Conservation (phyloP, 208 protist genomes). For the Novymonas esmeraldas region DNA sequence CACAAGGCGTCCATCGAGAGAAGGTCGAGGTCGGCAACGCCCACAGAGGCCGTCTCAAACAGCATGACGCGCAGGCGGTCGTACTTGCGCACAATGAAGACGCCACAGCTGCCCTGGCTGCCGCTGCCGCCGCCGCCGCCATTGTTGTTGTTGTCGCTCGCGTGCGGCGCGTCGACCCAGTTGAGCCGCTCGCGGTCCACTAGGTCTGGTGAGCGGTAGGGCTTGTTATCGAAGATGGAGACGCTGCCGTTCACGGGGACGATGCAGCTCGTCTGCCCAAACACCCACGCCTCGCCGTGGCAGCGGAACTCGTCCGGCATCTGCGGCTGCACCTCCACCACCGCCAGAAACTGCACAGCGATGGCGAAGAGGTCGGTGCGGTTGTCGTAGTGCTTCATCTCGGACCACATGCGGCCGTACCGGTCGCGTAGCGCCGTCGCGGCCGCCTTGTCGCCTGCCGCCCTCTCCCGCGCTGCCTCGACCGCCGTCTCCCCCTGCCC, state of each 20-base stretch:
- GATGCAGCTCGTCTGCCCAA: conserved; percentile 28
- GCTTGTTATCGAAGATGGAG: conserved; percentile 37
- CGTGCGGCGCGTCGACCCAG: conserved; percentile 38
- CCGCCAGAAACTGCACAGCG: conserved; percentile 65
- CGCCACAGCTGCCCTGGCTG: conserved; percentile 2
- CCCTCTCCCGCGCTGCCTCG: conserved; percentile 2
- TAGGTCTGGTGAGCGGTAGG: conserved; percentile 59
- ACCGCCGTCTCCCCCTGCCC: conserved; percentile 5
- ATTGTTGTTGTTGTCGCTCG: not conserved
- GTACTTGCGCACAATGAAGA: conserved; percentile 75
- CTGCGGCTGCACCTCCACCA: conserved; percentile 52
- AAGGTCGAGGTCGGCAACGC: conserved; percentile 65
- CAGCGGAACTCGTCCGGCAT: conserved; percentile 71
- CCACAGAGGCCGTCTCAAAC: conserved; percentile 69
- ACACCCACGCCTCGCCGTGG: conserved; percentile 81
- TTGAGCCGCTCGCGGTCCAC: conserved; percentile 43
- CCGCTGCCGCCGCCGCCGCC: conserved; percentile 8
- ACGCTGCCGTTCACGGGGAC: conserved; percentile 19
- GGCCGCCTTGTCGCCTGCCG: not conserved
- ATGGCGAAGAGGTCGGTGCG: conserved; percentile 48
- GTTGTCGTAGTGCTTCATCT: conserved; percentile 31
- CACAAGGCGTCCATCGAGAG: conserved; percentile 54
- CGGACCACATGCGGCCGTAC: conserved; percentile 34
- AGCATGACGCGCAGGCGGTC: conserved; percentile 73
- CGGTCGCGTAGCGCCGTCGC: conserved; percentile 22